These are phyloP conservation scores for Herpetomonas tarakana DNA, from an alignment of 208 protist genomes.

Conservation along the genomic window DNA sequence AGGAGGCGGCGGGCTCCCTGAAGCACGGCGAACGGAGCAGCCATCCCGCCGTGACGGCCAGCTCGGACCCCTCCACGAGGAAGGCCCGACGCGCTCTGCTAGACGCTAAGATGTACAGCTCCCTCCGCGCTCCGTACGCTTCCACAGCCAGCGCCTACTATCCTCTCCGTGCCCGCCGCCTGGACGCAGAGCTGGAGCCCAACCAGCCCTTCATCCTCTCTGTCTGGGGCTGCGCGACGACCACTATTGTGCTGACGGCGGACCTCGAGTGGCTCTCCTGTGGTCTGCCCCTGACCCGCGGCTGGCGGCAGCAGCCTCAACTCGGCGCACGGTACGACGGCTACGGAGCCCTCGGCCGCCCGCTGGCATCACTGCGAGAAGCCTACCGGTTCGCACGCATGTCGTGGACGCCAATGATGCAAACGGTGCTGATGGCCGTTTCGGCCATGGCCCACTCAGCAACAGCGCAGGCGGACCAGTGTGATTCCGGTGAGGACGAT, in stretches of 20 bases:
- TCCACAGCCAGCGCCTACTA: constrained; percentile 62
- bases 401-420: constrained; percentile 12
- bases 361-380: constrained; percentile 4
- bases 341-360: constrained; percentile 39
- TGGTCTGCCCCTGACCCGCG: constrained; percentile 29
- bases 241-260: constrained; percentile 28
- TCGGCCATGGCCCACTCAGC: not conserved
- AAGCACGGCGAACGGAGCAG: too few species aligned
- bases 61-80: not conserved
- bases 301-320: constrained; percentile 5
- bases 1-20: too few species aligned
- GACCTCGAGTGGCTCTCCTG: constrained; percentile 37
- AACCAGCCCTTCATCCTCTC: constrained; percentile 20
- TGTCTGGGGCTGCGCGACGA: constrained; percentile 21
- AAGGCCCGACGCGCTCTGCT: constrained; percentile 6
- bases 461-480: not conserved
- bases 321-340: constrained; percentile 17
- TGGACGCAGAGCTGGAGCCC: constrained; percentile 34
- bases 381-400: constrained; percentile 23
- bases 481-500: too few species aligned
- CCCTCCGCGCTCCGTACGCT: constrained; percentile 59
- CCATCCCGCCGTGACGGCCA: too few species aligned
- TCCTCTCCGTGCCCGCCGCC: constrained; percentile 60
- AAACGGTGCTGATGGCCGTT: constrained; percentile 3
- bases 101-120: constrained; percentile 48